Evolutionary conservation across 2,329 filamentous ascomycete species (phyloP).

Genomic region (Lasiodiplodia hormozganensis): DNA sequence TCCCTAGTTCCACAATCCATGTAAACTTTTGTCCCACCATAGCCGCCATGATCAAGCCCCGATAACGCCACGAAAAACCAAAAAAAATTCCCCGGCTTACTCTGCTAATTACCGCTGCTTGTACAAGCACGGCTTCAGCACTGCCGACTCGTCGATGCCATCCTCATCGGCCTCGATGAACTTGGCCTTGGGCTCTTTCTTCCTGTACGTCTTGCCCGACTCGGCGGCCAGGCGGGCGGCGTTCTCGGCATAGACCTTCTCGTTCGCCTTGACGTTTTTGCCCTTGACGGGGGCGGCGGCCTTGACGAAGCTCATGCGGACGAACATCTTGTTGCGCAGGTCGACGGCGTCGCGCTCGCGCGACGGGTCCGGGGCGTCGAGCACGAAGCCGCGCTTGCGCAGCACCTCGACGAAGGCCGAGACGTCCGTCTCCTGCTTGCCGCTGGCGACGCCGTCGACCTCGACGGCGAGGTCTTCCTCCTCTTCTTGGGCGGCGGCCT

Average conservation of each 20-base stretch:
- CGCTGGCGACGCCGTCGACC: slow-evolving; percentile 66
- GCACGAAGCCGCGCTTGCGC: slow-evolving; percentile 79
- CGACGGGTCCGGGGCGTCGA: slow-evolving; percentile 65
- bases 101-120: slow-evolving; percentile 71
- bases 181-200: slow-evolving; percentile 51
- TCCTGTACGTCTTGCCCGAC: slow-evolving; percentile 42
- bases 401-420: slow-evolving; percentile 86
- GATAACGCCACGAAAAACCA: background rate
- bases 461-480: slow-evolving; percentile 67
- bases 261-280: slow-evolving; percentile 65
- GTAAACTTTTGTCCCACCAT: slow-evolving; percentile 2
- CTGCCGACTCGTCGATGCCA: slow-evolving; percentile 64
- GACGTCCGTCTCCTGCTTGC: slow-evolving; percentile 76
- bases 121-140: slow-evolving; percentile 95
- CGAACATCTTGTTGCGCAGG: slow-evolving; percentile 96
- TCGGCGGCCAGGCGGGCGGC: slow-evolving; percentile 34
- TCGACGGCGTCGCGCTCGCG: slow-evolving; percentile 68
- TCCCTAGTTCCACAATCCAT: background rate
- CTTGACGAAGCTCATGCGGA: slow-evolving; percentile 95
- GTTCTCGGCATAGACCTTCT: slow-evolving; percentile 45
- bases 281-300: slow-evolving; percentile 75
- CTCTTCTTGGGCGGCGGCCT: slow-evolving; percentile 56
- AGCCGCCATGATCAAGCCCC: background rate
- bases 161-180: slow-evolving; percentile 51
- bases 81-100: too few relatives aligned